Evolutionary conservation across 2,329 filamentous ascomycete species (phyloP), one percentile per base, ranked within the genome.

Genomic region (Blumeria graminis): DNA sequence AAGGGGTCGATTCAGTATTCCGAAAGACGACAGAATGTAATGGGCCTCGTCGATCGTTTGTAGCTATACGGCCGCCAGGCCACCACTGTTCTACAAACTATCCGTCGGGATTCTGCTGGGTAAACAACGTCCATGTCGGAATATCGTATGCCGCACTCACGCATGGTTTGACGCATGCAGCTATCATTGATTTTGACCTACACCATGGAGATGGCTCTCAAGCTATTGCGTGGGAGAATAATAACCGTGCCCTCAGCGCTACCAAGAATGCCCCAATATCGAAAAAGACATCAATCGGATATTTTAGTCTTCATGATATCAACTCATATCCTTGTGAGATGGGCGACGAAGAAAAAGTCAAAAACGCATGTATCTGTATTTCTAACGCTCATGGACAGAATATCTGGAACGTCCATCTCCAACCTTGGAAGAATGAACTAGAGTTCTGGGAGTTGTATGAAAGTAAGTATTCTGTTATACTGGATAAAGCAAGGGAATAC

Each of bases 131-230:
- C 0, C 90, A 96, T 65, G 86, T 98, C 22, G 92, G 90, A 0
- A 94, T 98, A 61, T 85, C 93, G 68, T 86, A 98, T 67, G 90
- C 82, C 10, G 82, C 86, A 18, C 78, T 90, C 60, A 77, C 76
- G 41, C 84, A 98, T 65, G 88, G 84, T 0, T 71, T 96, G 33
- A 96, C 90, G 0, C 92, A 98, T 67, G 90, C 89, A 9, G 60
- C 58, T 9, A 62, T 62, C 43, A 60, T 62, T 35, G 88, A 94
- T 65, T 90, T 94, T 66, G 87, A 94, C 67, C 73, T 94, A 22
- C 88, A 94, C 64, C 88, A 94, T 64, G 88, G 88, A 52, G 88
- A 94, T 66, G 92, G 92, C n/a, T 96, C 90, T 10, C 92, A 98
- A 68, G 76, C 86, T 1, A 94, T 98, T 62, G 76, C 90, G 0